These are phyloP conservation scores for Pleoardoris graminearum DNA, from an alignment of 2,329 filamentous ascomycete genomes.

Conservation along the genomic window DNA sequence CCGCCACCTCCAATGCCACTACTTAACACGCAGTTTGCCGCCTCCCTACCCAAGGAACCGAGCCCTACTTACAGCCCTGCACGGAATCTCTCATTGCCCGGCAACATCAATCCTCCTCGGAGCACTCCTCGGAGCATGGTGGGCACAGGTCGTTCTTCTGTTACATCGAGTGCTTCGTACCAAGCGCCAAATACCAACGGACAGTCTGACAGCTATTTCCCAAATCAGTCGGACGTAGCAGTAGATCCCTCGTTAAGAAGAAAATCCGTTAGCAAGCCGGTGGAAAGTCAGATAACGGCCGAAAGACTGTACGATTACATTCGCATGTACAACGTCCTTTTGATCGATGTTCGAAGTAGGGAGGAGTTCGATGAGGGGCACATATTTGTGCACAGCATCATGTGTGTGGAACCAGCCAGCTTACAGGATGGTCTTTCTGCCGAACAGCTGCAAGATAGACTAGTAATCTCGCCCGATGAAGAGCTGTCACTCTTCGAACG, in stretches of 20 bases:
- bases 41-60: conserved; percentile 68
- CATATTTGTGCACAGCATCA: conserved; percentile 78
- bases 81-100: conserved; percentile 68
- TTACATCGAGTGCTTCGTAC: conserved; percentile 43
- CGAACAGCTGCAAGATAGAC: conserved; percentile 66
- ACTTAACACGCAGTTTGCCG: conserved; percentile 56
- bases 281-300: conserved; percentile 65
- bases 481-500: conserved; percentile 77
- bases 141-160: conserved; percentile 56
- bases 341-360: conserved; percentile 84
- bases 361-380: conserved; percentile 86
- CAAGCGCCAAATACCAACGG: conserved; percentile 44
- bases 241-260: conserved; percentile 26
- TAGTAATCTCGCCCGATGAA: conserved; percentile 70
- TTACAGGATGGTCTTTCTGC: conserved; percentile 69
- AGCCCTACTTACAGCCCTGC: conserved; percentile 80
- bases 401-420: conserved; percentile 87
- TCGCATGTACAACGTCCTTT: conserved; percentile 66
- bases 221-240: conserved; percentile 26
- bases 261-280: conserved; percentile 56
- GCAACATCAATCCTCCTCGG: conserved; percentile 66
- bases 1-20: conserved; percentile 52
- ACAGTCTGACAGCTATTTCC: conserved; percentile 50
- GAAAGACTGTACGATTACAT: conserved; percentile 74
- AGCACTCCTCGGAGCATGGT: conserved; percentile 67